Evolutionary conservation across 805 yeast genomes (phyloP).

Genomic region (Zygosaccharomyces siamensis): DNA sequence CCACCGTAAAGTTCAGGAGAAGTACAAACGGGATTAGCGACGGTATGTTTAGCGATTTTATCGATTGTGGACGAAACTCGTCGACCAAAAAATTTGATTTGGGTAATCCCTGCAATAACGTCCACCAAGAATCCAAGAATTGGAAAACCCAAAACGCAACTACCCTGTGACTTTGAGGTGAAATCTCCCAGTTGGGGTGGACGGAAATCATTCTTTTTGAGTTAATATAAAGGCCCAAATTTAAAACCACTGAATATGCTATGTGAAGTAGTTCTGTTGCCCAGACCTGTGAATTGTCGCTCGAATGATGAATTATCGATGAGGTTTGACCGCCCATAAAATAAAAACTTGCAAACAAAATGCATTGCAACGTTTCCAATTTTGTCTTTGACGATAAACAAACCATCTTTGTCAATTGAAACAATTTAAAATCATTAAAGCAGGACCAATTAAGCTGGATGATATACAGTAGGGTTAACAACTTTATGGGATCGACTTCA

Average conservation of each 20-base stretch:
- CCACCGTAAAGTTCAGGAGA: conserved; percentile 17
- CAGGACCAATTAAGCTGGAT: conserved; percentile 32
- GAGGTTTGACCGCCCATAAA: conserved; percentile 23
- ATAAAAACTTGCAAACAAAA: conserved; percentile 24
- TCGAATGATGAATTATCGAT: conserved; percentile 7
- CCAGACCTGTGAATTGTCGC: conserved; percentile 8
- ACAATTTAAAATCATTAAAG: conserved; percentile 25
- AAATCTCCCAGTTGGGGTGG: conserved; percentile 1
- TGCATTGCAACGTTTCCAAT: conserved; percentile 21
- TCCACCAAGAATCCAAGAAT: conserved; percentile 32
- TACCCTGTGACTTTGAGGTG: conserved; percentile 11
- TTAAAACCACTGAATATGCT: conserved; percentile 18
- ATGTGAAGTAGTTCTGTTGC: conserved; percentile 23
- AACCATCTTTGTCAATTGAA: conserved; percentile 25
- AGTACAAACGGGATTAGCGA: conserved; percentile 24
- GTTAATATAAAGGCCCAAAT: conserved; percentile 25
- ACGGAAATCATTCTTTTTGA: conserved; percentile 19
- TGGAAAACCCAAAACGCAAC: conserved; percentile 30
- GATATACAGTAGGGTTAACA: conserved; percentile 22
- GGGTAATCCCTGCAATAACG: conserved; percentile 27
- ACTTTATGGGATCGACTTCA: conserved; percentile 13
- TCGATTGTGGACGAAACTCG: conserved; percentile 26
- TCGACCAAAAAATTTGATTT: conserved; percentile 25
- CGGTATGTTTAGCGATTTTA: conserved; percentile 18
- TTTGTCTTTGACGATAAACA: conserved; percentile 15